A percentile compares a stretch with the other conserved stretches of the same genome.
Conservation (phyloP, 1,139 yeast genomes). For the Yamadazyma pseudoaaseri region DNA sequence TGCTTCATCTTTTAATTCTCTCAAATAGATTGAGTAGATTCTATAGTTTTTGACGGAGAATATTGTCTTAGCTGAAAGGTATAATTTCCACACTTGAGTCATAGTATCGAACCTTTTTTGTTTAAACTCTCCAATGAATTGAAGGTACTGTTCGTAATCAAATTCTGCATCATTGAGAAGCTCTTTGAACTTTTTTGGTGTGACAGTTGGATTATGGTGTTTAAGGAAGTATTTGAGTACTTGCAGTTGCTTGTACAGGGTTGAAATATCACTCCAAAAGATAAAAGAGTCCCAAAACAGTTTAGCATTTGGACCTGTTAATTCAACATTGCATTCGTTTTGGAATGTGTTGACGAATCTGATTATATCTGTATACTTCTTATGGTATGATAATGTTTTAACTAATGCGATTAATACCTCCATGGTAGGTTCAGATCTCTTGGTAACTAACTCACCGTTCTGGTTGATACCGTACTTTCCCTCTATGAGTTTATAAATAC, state of each 20-base stretch:
- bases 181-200: constrained; percentile 19
- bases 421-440: constrained; percentile 21
- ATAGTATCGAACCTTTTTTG: constrained; percentile 27
- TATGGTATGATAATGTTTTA: constrained; percentile 30
- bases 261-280: constrained; percentile 35
- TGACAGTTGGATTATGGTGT: constrained; percentile 9
- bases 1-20: constrained; percentile 19
- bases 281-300: constrained; percentile 38
- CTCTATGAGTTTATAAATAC: constrained; percentile 27
- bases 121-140: constrained; percentile 24
- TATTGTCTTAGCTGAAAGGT: constrained; percentile 21
- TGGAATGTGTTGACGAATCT: constrained; percentile 38
- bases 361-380: constrained; percentile 31
- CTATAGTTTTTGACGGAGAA: constrained; percentile 28
- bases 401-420: constrained; percentile 29
- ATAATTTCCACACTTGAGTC: constrained; percentile 35
- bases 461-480: constrained; percentile 32
- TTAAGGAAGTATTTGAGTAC: constrained; percentile 28
- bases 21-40: constrained; percentile 21
- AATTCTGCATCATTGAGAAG: constrained; percentile 36
- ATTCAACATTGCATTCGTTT: constrained; percentile 25
- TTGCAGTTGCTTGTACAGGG: constrained; percentile 25
- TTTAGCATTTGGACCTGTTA: constrained; percentile 15
- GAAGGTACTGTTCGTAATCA: constrained; percentile 39
- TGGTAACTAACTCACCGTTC: constrained; percentile 19